A percentile compares a stretch with the other conserved stretches of the same genome.
phyloP scores from a whole-genome alignment of 306 rosid genomes.

The Potentilla sterilis region DNA sequence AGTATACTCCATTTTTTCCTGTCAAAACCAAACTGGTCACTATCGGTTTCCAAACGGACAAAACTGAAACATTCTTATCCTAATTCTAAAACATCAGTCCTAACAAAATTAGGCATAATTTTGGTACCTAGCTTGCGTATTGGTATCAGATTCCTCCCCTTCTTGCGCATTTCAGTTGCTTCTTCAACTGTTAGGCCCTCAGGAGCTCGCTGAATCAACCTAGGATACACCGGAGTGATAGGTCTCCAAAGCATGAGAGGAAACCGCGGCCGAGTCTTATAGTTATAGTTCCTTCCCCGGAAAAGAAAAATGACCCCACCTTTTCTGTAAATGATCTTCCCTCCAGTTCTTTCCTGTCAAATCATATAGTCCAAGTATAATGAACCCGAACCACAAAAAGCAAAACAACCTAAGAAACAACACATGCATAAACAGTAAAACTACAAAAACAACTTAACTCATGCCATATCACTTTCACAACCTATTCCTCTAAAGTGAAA shows the following conservation, averaged over 20 bases:
- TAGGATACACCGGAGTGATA: conserved; percentile 78
- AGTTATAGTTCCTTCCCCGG: conserved; percentile 92
- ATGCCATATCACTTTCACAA: not conserved
- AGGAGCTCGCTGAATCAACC: conserved; percentile 58
- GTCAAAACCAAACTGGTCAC: conserved; percentile 18
- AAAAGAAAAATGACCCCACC: conserved; percentile 80
- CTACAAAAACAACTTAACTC: not conserved
- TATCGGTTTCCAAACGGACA: conserved; percentile 15
- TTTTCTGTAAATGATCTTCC: conserved; percentile 56
- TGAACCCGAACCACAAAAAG: conserved; percentile 9
- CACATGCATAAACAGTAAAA: not conserved
- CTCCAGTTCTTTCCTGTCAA: conserved; percentile 84
- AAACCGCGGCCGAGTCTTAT: conserved; percentile 68
- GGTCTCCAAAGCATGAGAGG: conserved; percentile 99
- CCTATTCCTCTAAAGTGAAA: too few relatives aligned
- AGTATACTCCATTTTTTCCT: conserved; percentile 94
- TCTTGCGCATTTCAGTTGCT: conserved; percentile 71
- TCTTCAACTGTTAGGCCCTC: conserved; percentile 71
- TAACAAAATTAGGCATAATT: conserved; percentile 12
- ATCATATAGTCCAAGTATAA: conserved; percentile 21
- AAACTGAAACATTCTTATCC: conserved; percentile 7
- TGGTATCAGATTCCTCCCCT: conserved; percentile 67
- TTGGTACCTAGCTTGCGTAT: conserved; percentile 74
- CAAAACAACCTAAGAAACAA: conserved; percentile 11
- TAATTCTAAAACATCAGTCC: conserved; percentile 1